Base-by-base conservation (phyloP, 345 rosid species). In the Ceriops zippeliana region DNA sequence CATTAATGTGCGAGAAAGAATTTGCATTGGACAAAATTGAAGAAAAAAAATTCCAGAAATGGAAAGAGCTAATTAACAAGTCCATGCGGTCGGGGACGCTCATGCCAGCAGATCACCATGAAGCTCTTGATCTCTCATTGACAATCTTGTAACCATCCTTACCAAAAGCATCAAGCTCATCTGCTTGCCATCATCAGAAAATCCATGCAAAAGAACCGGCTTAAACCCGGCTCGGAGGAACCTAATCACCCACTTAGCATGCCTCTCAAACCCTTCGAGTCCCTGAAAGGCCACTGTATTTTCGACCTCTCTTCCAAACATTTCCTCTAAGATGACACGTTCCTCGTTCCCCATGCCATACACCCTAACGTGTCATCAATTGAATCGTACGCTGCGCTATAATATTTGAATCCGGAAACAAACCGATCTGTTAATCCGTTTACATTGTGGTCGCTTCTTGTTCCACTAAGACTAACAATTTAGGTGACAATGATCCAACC, bases 21-120 rank as follows among this genome's bases (percentile, higher is more conserved):
- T 5, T 5, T 37, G 24, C 15, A 11, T 6, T 17, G 4, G 30
- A 2, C 3, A 27, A 17, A 8, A 2, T 31, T 19, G 9, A 5
- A 2, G 1, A 42, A 52, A 46, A 6, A 46, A 6, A 21, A 26
- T 9, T 22, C 4, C 28, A 11, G 6, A 58, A 21, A 62, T 62
- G 47, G 8, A 49, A 5, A 52, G 19, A 15, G 34, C 76, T 68
- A 32, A 32, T 32, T 32, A 81, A 77, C 81, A 73, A 35, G 78
- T 83, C 89, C 89, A 83, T 13, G 89, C 79, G 5, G 85, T 85
- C 30, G 57, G 9, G 91, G 86, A 35, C 85, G 74, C 13, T 80
- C 87, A 64, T 81, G 79, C 91, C 91, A 87, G 64, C 86, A 87
- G 59, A 83, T 83, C 83, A 76, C 83, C 69, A 77, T 85, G 67